A percentile compares a stretch with the other conserved stretches of the same genome.
Conservation (phyloP, 1,284 basidiomycete species). For the Cryptococcus wingfieldii region DNA sequence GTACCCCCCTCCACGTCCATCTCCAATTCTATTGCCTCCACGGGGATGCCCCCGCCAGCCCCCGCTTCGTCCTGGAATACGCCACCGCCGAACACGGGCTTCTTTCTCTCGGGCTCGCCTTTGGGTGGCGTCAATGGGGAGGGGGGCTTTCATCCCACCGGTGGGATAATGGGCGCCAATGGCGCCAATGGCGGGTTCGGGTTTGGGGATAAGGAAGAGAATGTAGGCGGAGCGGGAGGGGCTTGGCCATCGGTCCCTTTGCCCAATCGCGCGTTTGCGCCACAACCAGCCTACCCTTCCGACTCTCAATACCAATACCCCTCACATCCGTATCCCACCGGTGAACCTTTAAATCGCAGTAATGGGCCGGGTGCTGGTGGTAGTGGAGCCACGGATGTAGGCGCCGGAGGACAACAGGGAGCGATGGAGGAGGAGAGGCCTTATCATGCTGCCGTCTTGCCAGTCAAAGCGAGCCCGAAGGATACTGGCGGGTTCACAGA, state of each 20-base stretch:
- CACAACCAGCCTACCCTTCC: no score
- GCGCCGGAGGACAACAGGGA: background rate
- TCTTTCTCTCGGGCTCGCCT: conserved; percentile 11
- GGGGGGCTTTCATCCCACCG: background rate
- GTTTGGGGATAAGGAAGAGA: background rate
- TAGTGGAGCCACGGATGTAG: background rate
- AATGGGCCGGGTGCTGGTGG: background rate
- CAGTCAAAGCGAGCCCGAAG: conserved; percentile 29
- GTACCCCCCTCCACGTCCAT: conserved; percentile 23
- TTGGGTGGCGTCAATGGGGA: conserved; percentile 1
- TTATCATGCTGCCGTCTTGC: conserved; percentile 30
- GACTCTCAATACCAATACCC: no score
- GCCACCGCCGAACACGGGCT: conserved; percentile 15
- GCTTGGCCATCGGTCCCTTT: background rate
- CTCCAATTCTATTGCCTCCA: conserved; percentile 4
- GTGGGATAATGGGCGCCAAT: background rate
- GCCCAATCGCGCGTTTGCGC: background rate
- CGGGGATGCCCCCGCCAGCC: conserved; percentile 37
- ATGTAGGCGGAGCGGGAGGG: no score
- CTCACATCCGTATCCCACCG: no score
- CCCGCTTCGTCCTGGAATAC: conserved; percentile 46
- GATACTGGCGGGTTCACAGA: conserved; percentile 34
- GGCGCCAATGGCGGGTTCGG: background rate
- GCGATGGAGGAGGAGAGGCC: conserved; percentile 13
- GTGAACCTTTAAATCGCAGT: background rate